Base-by-base conservation (phyloP, 2,329 filamentous ascomycete genomes). In the Chalaropsis ovoidea region DNA sequence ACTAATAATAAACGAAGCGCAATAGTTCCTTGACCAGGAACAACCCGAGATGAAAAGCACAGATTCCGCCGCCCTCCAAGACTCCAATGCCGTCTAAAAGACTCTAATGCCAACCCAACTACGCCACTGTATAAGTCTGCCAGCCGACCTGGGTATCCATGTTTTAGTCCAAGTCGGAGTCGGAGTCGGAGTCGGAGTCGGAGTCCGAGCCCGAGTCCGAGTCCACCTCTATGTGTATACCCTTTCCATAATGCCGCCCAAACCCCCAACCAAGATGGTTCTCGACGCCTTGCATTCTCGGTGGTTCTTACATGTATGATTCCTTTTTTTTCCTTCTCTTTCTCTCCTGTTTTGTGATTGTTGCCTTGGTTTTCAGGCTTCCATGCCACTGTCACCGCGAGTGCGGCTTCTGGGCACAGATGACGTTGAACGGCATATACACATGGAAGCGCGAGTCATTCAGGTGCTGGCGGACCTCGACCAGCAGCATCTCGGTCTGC, bases 401-500 rank as follows among this genome's bases (percentile, higher is more conserved):
- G 11, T 56, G 22, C 22, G 77, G 77, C 65, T 78, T 79, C 45
- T 72, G 72, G 8, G 72, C 77, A 64, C 73, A 74, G 2, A 78
- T 72, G 45, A 72, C 74, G 61, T 76, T 72, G 56, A 76, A 77
- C 0, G 75, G 74, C 54, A 77, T 74, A 67, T 78, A 79, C 13
- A 75, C 70, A 65, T 78, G 77, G 15, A 71, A 74, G 58, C 69
- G 70, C 22, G 73, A 72, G 22, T 74, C 73, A 54, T 71, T 73
- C n/a, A 78, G 66, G 10, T 74, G 69, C 69, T 75, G 76, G 41
- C 77, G 73, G 6, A 79, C 76, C 11, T 76, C 73, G 35, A 79
- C 69, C 4, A 79, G 73, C 43, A 78, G 77, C 71, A 78, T 75
- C 68, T 78, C 76, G 41, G 77, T 76, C 69, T 78, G 76, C 17